phyloP scores from a whole-genome alignment of 208 protist species.

The Porcisia deanei region DNA sequence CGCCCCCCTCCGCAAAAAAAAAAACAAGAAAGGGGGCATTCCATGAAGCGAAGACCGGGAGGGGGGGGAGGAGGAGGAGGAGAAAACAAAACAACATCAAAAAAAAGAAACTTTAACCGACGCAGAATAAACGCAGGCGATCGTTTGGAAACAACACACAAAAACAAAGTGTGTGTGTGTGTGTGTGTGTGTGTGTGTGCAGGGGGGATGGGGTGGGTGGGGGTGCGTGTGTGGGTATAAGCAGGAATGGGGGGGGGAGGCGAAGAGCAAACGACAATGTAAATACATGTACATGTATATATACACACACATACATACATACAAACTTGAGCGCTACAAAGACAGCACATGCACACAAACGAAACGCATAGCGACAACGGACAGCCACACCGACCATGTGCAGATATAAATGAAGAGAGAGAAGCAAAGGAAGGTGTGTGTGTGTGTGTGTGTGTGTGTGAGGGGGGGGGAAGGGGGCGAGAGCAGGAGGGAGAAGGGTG shows the following conservation, averaged over 20 bases:
- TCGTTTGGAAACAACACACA: background rate
- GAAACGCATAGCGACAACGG: too few species aligned
- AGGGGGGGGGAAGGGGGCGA: conserved; percentile 8
- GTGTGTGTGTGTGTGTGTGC: background rate
- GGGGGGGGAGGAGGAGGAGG: too few species aligned
- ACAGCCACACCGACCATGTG: too few species aligned
- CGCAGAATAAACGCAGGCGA: background rate
- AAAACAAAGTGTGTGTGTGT: background rate
- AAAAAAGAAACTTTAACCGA: background rate
- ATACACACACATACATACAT: conserved; percentile 4
- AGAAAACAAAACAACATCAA: background rate
- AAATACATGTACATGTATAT: background rate
- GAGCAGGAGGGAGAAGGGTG: too few species aligned
- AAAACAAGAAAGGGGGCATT: too few species aligned
- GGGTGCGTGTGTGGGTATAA: background rate
- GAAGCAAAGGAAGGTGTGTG: too few species aligned
- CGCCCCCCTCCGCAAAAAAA: too few species aligned
- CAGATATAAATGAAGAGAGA: too few species aligned
- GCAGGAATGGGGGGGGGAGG: background rate
- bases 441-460: background rate
- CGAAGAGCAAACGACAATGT: background rate
- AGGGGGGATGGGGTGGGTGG: background rate
- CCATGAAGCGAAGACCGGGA: background rate
- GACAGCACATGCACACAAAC: too few species aligned
- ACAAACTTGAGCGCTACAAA: conserved; percentile 3